phyloP scores from a whole-genome alignment of 2,329 filamentous ascomycete species.

The Drechslera avenae region DNA sequence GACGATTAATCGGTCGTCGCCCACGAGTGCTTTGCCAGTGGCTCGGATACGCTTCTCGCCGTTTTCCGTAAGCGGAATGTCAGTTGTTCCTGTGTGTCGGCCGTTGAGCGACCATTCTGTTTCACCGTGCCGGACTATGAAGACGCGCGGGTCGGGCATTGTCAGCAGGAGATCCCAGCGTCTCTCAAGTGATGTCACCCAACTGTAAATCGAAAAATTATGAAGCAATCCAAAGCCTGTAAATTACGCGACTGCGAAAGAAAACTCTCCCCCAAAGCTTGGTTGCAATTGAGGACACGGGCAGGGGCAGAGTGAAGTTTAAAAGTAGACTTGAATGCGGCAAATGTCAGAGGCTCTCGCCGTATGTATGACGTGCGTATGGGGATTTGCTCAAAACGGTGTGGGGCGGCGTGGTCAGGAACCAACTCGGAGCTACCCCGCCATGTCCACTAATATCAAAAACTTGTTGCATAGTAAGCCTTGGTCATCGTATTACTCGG shows the following conservation, averaged over 20 bases:
- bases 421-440: slow-evolving; percentile 11
- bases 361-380: slow-evolving; percentile 20
- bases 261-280: too few relatives aligned
- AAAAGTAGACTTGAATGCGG: not conserved
- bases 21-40: slow-evolving; percentile 83
- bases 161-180: not conserved
- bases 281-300: not conserved
- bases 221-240: not conserved
- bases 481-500: slow-evolving; percentile 23
- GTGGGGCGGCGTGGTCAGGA: slow-evolving; percentile 24
- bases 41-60: slow-evolving; percentile 62
- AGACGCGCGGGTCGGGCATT: slow-evolving; percentile 56
- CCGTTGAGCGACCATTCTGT: slow-evolving; percentile 94
- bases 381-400: slow-evolving; percentile 14
- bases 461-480: slow-evolving; percentile 16
- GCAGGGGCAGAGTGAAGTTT: too few relatives aligned
- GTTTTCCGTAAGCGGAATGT: slow-evolving; percentile 81
- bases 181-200: not conserved
- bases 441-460: not conserved
- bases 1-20: slow-evolving; percentile 81
- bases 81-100: slow-evolving; percentile 76
- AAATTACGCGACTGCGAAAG: not conserved
- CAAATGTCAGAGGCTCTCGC: slow-evolving; percentile 5
- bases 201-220: not conserved
- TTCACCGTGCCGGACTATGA: slow-evolving; percentile 79